Conservation (phyloP, 108 stramenopile species). For the Hondaea fermentalgiana region DNA sequence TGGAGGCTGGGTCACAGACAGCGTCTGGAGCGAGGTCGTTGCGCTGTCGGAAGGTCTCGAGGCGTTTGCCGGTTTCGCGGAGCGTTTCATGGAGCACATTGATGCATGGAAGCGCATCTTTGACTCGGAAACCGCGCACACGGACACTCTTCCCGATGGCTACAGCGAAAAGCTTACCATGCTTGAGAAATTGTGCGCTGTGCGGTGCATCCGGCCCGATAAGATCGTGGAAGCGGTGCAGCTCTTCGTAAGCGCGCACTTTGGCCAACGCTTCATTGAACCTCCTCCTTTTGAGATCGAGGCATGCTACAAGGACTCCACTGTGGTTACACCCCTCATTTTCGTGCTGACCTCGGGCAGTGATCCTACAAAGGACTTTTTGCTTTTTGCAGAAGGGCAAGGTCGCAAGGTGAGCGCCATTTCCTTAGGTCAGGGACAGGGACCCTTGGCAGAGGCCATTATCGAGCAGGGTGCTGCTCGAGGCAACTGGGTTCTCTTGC, state of each 20-base stretch:
- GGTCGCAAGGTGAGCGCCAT: slow-evolving; percentile 41
- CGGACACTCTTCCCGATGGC: slow-evolving; percentile 32
- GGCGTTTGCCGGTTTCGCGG: slow-evolving; percentile 34
- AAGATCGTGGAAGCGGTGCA: slow-evolving; percentile 52
- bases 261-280: slow-evolving; percentile 46
- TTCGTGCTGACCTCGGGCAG: slow-evolving; percentile 56
- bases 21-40: slow-evolving; percentile 39
- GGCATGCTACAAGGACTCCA: slow-evolving; percentile 46
- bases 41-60: slow-evolving; percentile 21
- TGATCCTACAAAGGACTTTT: slow-evolving; percentile 56
- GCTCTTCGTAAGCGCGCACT: slow-evolving; percentile 39
- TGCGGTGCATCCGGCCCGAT: slow-evolving; percentile 50
- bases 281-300: slow-evolving; percentile 54
- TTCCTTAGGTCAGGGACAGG: slow-evolving; percentile 59
- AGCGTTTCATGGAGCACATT: neutral
- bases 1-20: slow-evolving; percentile 44
- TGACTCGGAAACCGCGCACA: slow-evolving; percentile 41
- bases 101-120: slow-evolving; percentile 35
- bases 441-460: slow-evolving; percentile 37
- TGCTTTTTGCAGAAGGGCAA: slow-evolving; percentile 39
- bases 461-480: slow-evolving; percentile 42
- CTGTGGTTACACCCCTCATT: slow-evolving; percentile 47
- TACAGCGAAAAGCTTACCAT: slow-evolving; percentile 25
- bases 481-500: slow-evolving; percentile 54
- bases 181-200: slow-evolving; percentile 42